These are phyloP conservation scores for Brassica napus DNA, from an alignment of 345 rosid species.

Conservation along the genomic window DNA sequence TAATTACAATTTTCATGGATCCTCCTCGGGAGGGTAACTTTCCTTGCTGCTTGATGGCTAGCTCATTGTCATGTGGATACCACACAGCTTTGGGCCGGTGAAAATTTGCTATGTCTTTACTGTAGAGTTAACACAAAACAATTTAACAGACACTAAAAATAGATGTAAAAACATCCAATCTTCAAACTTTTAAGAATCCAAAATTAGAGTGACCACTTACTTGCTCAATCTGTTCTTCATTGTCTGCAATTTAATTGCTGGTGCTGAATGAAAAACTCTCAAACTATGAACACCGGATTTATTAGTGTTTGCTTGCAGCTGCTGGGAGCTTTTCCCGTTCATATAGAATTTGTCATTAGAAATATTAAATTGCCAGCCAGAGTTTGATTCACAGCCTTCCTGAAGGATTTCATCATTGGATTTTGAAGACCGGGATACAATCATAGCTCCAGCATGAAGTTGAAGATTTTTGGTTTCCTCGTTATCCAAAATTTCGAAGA, in stretches of 20 bases:
- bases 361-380: conserved; percentile 89
- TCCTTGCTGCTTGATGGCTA: conserved; percentile 84
- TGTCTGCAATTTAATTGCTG: conserved; percentile 92
- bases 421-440: conserved; percentile 57
- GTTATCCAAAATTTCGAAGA: conserved; percentile 77
- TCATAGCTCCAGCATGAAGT: conserved; percentile 94
- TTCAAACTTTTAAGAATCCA: not conserved
- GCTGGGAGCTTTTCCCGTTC: conserved; percentile 87
- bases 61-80: conserved; percentile 95
- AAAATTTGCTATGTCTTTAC: conserved; percentile 92
- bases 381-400: conserved; percentile 52
- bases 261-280: conserved; percentile 89
- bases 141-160: conserved; percentile 7
- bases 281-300: conserved; percentile 70
- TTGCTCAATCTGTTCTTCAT: conserved; percentile 94
- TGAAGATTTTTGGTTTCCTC: conserved; percentile 65
- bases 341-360: conserved; percentile 90
- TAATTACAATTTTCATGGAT: conserved; percentile 80
- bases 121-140: conserved; percentile 40
- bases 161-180: not conserved
- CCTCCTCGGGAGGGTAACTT: conserved; percentile 75
- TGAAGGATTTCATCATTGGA: conserved; percentile 46
- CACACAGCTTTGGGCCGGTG: conserved; percentile 94
- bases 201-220: conserved; percentile 50
- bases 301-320: conserved; percentile 71